These are phyloP conservation scores for Diaporthe caulivora DNA, from an alignment of 2,329 filamentous ascomycete species.

Conservation along the genomic window DNA sequence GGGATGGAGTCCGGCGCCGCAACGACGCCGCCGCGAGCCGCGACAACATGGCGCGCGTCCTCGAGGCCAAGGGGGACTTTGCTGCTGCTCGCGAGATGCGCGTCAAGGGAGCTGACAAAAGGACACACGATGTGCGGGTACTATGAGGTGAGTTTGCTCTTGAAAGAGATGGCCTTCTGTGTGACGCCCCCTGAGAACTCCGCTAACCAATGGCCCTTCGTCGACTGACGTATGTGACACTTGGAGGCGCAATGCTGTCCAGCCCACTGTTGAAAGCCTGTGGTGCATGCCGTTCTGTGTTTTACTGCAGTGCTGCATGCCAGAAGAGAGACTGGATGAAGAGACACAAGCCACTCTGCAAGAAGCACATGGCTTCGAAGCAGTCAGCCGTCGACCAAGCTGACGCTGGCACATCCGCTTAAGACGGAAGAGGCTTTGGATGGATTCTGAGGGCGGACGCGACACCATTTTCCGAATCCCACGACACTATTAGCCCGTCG, in stretches of 20 bases:
- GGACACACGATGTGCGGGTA: slow-evolving; percentile 9
- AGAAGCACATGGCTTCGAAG: slow-evolving; percentile 58
- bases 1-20: slow-evolving; percentile 13
- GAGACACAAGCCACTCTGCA: slow-evolving; percentile 42
- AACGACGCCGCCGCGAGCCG: slow-evolving; percentile 14
- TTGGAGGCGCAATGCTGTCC: slow-evolving; percentile 16
- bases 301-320: slow-evolving; percentile 23
- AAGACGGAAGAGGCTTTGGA: neutral
- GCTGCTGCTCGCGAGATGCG: slow-evolving; percentile 13
- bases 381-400: neutral
- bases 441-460: neutral
- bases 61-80: slow-evolving; percentile 14
- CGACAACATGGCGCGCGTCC: slow-evolving; percentile 27
- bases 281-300: slow-evolving; percentile 18
- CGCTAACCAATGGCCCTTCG: neutral
- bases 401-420: neutral
- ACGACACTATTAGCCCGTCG: too few relatives aligned
- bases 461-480: too few relatives aligned
- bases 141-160: neutral
- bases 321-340: slow-evolving; percentile 17
- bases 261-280: slow-evolving; percentile 1
- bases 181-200: too few relatives aligned
- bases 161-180: too few relatives aligned
- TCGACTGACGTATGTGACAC: neutral
- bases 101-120: slow-evolving; percentile 13